Evolutionary conservation across 176 grass and related monocot species (phyloP).

Genomic region (Triticum timopheevii): DNA sequence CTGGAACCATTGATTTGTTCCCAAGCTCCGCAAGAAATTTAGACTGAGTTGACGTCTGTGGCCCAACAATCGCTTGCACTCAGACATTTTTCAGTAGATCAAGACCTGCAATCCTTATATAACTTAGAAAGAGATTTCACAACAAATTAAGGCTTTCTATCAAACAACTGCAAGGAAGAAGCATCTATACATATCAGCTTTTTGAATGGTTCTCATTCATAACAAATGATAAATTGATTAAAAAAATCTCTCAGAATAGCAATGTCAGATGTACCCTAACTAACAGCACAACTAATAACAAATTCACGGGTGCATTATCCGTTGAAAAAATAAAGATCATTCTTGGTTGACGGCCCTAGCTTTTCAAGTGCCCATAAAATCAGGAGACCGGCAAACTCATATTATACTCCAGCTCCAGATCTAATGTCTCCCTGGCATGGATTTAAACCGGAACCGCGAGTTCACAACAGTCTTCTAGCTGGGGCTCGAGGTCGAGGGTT

Average conservation of each 20-base stretch:
- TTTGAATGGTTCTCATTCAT: not conserved
- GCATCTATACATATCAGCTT: not conserved
- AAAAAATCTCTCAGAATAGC: not conserved
- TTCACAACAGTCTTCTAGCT: not conserved
- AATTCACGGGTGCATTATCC: not conserved
- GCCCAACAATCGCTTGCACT: constrained; percentile 74
- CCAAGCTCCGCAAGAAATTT: constrained; percentile 71
- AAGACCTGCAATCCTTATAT: constrained; percentile 37
- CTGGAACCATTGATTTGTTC: constrained; percentile 56
- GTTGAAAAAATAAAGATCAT: not conserved
- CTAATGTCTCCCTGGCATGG: not conserved
- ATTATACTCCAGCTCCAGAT: not conserved
- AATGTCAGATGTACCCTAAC: not conserved
- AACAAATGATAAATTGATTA: not conserved
- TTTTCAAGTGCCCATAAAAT: not conserved
- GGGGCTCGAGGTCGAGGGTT: not conserved
- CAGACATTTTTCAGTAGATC: constrained; percentile 75
- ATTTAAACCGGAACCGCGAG: not conserved
- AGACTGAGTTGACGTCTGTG: constrained; percentile 60
- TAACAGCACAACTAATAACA: not conserved
- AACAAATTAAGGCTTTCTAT: not conserved
- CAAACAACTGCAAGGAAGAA: not conserved
- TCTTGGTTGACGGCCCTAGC: not conserved
- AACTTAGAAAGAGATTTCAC: not conserved
- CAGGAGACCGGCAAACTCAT: not conserved